Evolutionary conservation across 768 basidiomycete genomes (phyloP), one percentile per base, ranked within the genome.

Genomic region (Mycena metata): DNA sequence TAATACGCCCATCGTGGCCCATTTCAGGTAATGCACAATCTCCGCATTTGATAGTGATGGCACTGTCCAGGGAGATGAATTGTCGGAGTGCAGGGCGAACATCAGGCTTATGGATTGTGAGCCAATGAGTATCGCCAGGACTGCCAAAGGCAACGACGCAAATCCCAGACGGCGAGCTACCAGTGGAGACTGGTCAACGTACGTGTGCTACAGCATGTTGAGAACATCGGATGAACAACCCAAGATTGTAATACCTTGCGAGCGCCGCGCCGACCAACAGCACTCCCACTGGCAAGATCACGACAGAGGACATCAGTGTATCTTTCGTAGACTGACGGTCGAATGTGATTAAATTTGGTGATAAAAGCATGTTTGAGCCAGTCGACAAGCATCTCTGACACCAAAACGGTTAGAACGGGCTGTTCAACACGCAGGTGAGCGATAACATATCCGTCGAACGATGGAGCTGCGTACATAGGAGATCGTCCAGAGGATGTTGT

Each of bases 341-440:
- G 90, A 52, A 99, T 96, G 75, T 99, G 97, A 73, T 99, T 99
- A 83, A 99, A 99, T 79, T 99, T 99, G 57, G 96, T 97, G 74
- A 99, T 99, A 81, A 99, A 99, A 12, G 96, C 97, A 75, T 99
- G 98, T 78, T 99, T 99, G 57, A 99, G 85, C 97, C 97, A 99
- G 77, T 99, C 98, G 13, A 99, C 98, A 15, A 93, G 78, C 87
- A 95, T 93, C 78, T 99, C 98, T 2, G 96, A 97, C 5, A 90
- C 75, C 78, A 99, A 85, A 4, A 99, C 98, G 2, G 94, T 93
- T 56, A 98, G 72, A 2, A 97, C 96, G 23, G 98, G 98, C 96
- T 98, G 74, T 19, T 41, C 33, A 63, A 55, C 26, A 26, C 52
- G 21, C 45, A 60, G 35, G 16, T 41, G 47, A 56, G 63, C 43